Percentiles rank a stretch among this genome's conserved stretches.
phyloP scores from a whole-genome alignment of 2,329 filamentous ascomycete genomes.

The Fusarium albosuccineum region DNA sequence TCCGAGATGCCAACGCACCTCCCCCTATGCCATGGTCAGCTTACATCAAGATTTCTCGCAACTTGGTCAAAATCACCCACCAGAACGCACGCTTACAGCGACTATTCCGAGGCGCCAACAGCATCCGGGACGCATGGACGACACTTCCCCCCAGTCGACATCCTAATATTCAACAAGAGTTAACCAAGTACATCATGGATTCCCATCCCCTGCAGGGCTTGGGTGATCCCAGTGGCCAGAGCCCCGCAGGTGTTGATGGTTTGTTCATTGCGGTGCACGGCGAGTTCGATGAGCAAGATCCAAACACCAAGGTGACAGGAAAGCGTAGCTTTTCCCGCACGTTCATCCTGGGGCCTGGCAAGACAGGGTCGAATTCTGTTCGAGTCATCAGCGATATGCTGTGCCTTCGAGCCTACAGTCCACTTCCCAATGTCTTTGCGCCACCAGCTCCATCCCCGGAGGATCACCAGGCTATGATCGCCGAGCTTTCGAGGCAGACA shows the following conservation, averaged over 20 bases:
- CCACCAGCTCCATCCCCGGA: slow-evolving; percentile 49
- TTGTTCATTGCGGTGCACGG: slow-evolving; percentile 85
- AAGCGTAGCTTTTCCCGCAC: slow-evolving; percentile 86
- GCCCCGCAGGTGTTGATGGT: slow-evolving; percentile 77
- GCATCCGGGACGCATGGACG: slow-evolving; percentile 78
- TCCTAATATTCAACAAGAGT: slow-evolving; percentile 74
- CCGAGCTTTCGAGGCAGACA: slow-evolving; percentile 81
- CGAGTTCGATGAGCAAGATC: slow-evolving; percentile 82
- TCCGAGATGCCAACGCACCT: slow-evolving; percentile 60
- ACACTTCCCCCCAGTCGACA: slow-evolving; percentile 80
- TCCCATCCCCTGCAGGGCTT: slow-evolving; percentile 81
- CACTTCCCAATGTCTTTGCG: slow-evolving; percentile 60
- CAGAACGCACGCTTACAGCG: slow-evolving; percentile 72
- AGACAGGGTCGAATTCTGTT: slow-evolving; percentile 72
- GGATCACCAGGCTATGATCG: slow-evolving; percentile 76
- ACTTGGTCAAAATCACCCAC: slow-evolving; percentile 77
- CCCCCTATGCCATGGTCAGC: slow-evolving; percentile 73
- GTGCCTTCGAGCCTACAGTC: slow-evolving; percentile 74
- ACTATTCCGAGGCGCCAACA: slow-evolving; percentile 71
- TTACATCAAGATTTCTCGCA: slow-evolving; percentile 84
- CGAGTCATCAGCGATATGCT: slow-evolving; percentile 86
- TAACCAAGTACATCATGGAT: slow-evolving; percentile 84
- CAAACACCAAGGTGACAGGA: slow-evolving; percentile 65
- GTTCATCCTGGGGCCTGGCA: slow-evolving; percentile 82
- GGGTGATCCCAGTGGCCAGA: slow-evolving; percentile 75